Conservation (phyloP, 179 eudicot genomes). For the Camellia oleifera region DNA sequence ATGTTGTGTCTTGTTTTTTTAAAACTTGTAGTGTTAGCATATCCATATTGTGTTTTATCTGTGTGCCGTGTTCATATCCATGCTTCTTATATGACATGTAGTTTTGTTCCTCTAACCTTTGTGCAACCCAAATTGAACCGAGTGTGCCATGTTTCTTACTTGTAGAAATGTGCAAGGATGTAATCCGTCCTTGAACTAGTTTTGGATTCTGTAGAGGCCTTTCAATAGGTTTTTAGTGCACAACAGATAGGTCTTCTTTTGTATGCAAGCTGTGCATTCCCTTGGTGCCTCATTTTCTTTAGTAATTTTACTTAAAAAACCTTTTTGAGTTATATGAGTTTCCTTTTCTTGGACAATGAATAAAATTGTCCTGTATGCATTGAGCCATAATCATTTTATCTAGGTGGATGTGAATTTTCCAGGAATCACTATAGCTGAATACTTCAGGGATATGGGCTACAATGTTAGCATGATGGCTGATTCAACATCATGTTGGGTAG, state of each 20-base stretch:
- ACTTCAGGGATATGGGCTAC: constrained; percentile 99
- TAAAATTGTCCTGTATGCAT: neutral
- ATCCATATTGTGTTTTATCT: too few relatives aligned
- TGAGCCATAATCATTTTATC: neutral
- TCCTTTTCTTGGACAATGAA: neutral
- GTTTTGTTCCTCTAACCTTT: neutral
- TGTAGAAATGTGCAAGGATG: neutral
- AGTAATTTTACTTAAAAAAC: too few relatives aligned
- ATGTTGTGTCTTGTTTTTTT: too few relatives aligned
- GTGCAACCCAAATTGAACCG: neutral
- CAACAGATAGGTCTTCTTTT: neutral
- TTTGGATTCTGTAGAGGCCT: too few relatives aligned
- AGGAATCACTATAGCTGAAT: constrained; percentile 98
- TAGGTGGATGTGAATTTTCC: constrained; percentile 20
- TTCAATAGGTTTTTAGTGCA: neutral
- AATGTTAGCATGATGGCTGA: constrained; percentile 99
- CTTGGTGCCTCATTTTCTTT: too few relatives aligned
- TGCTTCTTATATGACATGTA: neutral
- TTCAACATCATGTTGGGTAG: constrained; percentile 99
- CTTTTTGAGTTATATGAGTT: too few relatives aligned
- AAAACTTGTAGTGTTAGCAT: too few relatives aligned
- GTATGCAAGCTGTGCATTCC: neutral
- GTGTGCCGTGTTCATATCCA: too few relatives aligned
- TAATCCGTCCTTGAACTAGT: neutral
- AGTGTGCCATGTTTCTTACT: constrained; percentile 1